Base-by-base conservation (phyloP, 140 eudicot genomes). In the Senecio squalidus region DNA sequence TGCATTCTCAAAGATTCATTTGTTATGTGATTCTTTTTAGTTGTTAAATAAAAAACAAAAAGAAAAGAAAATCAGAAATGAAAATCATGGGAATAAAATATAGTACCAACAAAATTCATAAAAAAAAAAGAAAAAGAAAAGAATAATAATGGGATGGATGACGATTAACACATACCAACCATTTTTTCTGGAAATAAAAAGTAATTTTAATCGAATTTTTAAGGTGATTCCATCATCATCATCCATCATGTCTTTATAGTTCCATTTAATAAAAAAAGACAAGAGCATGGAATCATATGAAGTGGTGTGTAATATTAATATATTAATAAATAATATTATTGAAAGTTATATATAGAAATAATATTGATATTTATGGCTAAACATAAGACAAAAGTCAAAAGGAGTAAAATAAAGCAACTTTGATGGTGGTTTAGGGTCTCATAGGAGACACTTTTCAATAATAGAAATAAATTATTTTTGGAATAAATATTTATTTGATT, bases 131-230 rank as follows among this genome's bases (percentile, higher is more conserved):
- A n/a, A n/a, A n/a, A n/a, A n/a, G n/a, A n/a, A n/a, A n/a, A n/a
- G n/a, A n/a, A n/a, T n/a, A n/a, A n/a, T n/a, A n/a, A 40, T 9
- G 28, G 66, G 15, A 59, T 59, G 23, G 64, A 36, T 58, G 64
- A 58, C 51, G 36, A 36, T 38, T 6, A 20, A 25, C 11, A 15
- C 10, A 5, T 15, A 25, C 53, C 66, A 59, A 25, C 40, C 20
- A 43, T 40, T 25, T 61, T 44, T 17, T 43, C 15, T 25, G 44
- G 27, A 39, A 45, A 44, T 28, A 16, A 60, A 60, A 58, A 60
- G 55, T 41, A 10, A 25, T 26, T 15, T 3, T 4, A 25, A 39
- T 23, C 28, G 26, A 30, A 18, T 55, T 31, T 55, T 9, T n/a
- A n/a, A 3, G 26, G n/a, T 4, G 40, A 60, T 60, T 43, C 40